Evolutionary conservation across 306 rosid species (phyloP), one percentile per base, ranked within the genome.

Genomic region (Gynostemma pentaphyllum): DNA sequence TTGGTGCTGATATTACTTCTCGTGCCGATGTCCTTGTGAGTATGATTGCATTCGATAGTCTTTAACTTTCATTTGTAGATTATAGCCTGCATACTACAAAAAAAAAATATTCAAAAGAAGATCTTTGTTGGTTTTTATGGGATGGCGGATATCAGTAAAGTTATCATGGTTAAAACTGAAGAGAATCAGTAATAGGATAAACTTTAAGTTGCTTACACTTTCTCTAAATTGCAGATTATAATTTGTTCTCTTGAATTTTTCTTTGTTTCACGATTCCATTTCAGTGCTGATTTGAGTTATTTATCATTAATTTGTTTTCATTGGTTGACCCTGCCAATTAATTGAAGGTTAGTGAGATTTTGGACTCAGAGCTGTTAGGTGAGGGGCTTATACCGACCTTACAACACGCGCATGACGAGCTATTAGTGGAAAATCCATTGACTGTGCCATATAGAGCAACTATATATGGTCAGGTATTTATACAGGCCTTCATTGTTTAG

Each of bases 321-420:
- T 18, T 64, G 21, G 19, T 44, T 46, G 29, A 32, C 34, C 39
- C 10, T 67, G 71, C 37, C 14, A 37, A 50, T 19, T 24, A 39
- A 67, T 67, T 51, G 69, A 76, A 91, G 96, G 95, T 91, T n/a
- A 91, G 96, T 41, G 98, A 91, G 83, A 91, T 91, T 78, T 75
- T 91, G 49, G 95, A 91, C 74, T 85, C 98, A 0, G 98, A 91
- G 57, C 76, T 91, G 54, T 64, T 91, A 59, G 98, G 98, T 16
- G 98, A 91, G 79, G 98, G 98, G 72, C 91, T 91, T 60, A 88
- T 91, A 75, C 98, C 96, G 11, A 83, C 92, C 59, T 63, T 91
- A 44, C 96, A 85, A 45, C 95, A 91, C 73, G 98, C 98, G 0
- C 86, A 88, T 80, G 96, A 88, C 74, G 42, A 34, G 74, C 70